Conservation (phyloP, 345 rosid genomes). For the Gossypium stocksii region DNA sequence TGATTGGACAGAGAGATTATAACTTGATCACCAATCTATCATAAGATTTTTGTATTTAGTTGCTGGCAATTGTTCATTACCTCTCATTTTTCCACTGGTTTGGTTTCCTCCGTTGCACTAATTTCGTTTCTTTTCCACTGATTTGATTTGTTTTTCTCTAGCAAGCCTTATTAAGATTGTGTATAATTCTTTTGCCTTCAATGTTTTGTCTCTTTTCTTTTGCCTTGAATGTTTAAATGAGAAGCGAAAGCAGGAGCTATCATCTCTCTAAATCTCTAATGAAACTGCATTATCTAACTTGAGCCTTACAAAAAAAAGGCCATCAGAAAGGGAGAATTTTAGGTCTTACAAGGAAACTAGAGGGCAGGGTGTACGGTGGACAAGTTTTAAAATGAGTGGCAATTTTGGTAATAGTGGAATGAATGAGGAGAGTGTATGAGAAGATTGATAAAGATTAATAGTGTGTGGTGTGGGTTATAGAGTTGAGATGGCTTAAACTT, state of each 20-base stretch:
- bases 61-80: too few relatives aligned
- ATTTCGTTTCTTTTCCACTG: too few relatives aligned
- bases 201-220: conserved; percentile 24
- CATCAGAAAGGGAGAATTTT: conserved; percentile 8
- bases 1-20: too few relatives aligned
- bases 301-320: conserved; percentile 21
- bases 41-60: too few relatives aligned
- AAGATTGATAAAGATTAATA: not conserved
- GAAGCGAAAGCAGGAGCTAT: conserved; percentile 16
- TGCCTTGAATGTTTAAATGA: conserved; percentile 6
- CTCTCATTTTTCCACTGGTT: too few relatives aligned
- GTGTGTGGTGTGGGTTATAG: conserved; percentile 18
- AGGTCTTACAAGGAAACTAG: conserved; percentile 2
- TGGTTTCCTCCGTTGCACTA: too few relatives aligned
- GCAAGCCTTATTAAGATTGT: too few relatives aligned
- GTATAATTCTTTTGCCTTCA: not conserved
- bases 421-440: conserved; percentile 6
- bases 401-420: conserved; percentile 19
- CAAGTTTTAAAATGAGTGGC: conserved; percentile 10
- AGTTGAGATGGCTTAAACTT: conserved; percentile 3
- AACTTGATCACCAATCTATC: too few relatives aligned
- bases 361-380: not conserved
- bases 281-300: conserved; percentile 15
- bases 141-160: too few relatives aligned
- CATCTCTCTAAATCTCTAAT: not conserved